Evolutionary conservation across 2,329 filamentous ascomycete genomes (phyloP), one percentile per base, ranked within the genome.

Genomic region (Xylariaceae sp.): DNA sequence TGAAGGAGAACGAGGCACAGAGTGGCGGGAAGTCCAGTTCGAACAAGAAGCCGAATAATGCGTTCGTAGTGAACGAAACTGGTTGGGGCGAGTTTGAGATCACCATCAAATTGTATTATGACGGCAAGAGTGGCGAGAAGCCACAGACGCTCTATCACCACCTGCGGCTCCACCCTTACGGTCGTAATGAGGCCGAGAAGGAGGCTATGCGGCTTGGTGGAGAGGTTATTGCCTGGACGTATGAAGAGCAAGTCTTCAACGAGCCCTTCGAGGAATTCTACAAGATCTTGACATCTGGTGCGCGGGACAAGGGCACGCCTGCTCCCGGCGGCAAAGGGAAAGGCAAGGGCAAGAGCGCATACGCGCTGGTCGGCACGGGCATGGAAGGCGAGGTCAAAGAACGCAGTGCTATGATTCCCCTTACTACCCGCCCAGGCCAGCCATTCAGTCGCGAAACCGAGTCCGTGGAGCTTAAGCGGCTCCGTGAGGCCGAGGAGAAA

Each of bases 41-140:
- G 1, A 49, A 80, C n/a, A 81, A 83, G 63, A 70, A 92, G 47
- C 60, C 57, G 80, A 67, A 69, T 47, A 63, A 58, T 47, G 69
- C 60, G 9, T 99, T 97, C 70, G 80, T 90, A 70, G 88, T 97
- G 62, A 84, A 85, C 63, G 94, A 97, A 75, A 97, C 94, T 0
- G 94, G 94, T 53, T 99, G 95, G 90, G 94, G 94, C 70, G 94
- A 97, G 76, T 99, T 99, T 77, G 91, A 94, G 73, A 95, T 99
- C 70, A 90, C 92, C 64, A 88, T 99, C 72, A 92, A 96, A 72
- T 82, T 99, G 50, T 96, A 96, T 78, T 99, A 97, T 75, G 86
- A 90, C 58, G 86, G 89, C 58, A 89, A 95, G 72, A 89, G 87
- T 44, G 87, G 85, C 68, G 94, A 99, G 78, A 99, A 99, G 75